These are phyloP conservation scores for Trichoderma sp. DNA, from an alignment of 2,329 filamentous ascomycete species.

Conservation along the genomic window DNA sequence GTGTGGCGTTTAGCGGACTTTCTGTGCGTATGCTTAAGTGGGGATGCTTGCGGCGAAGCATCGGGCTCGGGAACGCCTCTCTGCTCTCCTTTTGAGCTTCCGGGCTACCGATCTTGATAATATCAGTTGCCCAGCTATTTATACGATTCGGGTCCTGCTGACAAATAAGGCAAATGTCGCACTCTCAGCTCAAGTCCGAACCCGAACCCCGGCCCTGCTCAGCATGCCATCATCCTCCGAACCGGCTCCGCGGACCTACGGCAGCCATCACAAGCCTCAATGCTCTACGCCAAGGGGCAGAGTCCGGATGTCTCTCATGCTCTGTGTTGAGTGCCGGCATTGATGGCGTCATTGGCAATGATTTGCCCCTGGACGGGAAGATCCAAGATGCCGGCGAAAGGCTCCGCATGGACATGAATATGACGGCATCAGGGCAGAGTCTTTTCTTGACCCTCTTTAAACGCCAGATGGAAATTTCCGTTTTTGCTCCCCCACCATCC, in stretches of 20 bases:
- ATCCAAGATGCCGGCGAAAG: background rate
- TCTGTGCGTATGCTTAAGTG: background rate
- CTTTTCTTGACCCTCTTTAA: constrained; percentile 6
- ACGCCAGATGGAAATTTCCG: constrained; percentile 9
- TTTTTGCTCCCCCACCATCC: constrained; percentile 6
- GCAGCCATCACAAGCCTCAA: background rate
- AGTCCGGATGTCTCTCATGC: constrained; percentile 3
- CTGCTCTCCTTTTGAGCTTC: background rate
- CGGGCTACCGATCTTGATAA: constrained; percentile 5
- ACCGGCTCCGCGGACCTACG: background rate
- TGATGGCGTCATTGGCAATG: background rate
- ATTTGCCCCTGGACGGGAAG: background rate
- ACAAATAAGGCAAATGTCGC: background rate
- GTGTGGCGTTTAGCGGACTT: background rate
- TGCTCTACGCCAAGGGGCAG: background rate
- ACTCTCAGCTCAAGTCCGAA: background rate
- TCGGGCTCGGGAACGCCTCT: background rate
- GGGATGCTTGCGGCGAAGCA: constrained; percentile 12
- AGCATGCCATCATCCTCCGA: constrained; percentile 2
- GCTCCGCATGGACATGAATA: constrained; percentile 12
- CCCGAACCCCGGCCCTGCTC: constrained; percentile 11
- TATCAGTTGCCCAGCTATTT: background rate
- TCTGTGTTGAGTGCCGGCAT: background rate
- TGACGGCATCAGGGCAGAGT: background rate
- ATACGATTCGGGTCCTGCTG: background rate